Evolutionary conservation across 1,284 basidiomycete genomes (phyloP).

Genomic region (Ustilago bromivora): DNA sequence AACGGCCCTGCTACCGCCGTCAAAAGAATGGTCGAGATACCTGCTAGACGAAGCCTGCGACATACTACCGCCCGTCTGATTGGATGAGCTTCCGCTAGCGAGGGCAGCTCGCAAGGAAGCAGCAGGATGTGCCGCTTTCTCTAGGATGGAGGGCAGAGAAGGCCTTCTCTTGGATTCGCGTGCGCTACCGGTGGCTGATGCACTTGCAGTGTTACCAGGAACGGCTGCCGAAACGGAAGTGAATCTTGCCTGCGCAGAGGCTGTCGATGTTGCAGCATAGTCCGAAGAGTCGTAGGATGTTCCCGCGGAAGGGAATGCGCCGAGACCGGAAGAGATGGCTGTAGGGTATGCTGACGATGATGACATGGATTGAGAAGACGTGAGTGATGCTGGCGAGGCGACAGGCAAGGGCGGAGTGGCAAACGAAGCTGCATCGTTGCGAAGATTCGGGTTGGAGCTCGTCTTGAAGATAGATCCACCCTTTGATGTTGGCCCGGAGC

Average conservation of each 20-base stretch:
- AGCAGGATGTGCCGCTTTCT: slow-evolving; percentile 62
- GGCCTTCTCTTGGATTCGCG: slow-evolving; percentile 53
- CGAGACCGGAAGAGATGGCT: slow-evolving; percentile 1
- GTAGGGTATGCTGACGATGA: neutral
- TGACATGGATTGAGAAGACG: slow-evolving; percentile 10
- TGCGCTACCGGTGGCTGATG: slow-evolving; percentile 9
- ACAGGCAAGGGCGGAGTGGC: slow-evolving; percentile 14
- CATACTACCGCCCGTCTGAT: slow-evolving; percentile 15
- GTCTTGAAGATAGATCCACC: slow-evolving; percentile 31
- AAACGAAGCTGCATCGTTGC: slow-evolving; percentile 8
- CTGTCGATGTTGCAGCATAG: neutral
- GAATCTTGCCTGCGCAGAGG: slow-evolving; percentile 1
- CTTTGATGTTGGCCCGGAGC: slow-evolving; percentile 7
- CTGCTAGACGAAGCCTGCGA: slow-evolving; percentile 27
- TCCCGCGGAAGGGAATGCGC: slow-evolving; percentile 3
- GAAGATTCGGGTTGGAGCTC: slow-evolving; percentile 56
- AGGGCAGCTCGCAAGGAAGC: slow-evolving; percentile 59
- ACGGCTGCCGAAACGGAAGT: slow-evolving; percentile 16
- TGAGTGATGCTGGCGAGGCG: slow-evolving; percentile 31
- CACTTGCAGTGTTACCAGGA: neutral
- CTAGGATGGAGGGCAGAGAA: slow-evolving; percentile 59
- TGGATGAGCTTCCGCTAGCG: slow-evolving; percentile 21
- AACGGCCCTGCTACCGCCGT: neutral
- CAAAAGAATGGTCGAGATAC: slow-evolving; percentile 25
- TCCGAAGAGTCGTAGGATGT: slow-evolving; percentile 2